phyloP scores from a whole-genome alignment of 2,329 filamentous ascomycete genomes.

The Pyrenochaeta sp. region DNA sequence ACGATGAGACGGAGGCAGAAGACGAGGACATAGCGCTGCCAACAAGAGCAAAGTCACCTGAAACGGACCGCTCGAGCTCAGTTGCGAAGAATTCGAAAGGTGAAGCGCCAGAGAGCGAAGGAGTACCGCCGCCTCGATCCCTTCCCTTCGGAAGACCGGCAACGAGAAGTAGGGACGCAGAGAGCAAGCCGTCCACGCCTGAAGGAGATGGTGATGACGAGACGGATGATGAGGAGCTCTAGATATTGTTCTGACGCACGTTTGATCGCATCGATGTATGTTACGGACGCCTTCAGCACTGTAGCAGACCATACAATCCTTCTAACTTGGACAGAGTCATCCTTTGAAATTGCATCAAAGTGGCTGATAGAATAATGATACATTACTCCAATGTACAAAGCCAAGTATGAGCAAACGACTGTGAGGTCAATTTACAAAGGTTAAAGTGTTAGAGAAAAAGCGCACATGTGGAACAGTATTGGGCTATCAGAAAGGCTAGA shows the following conservation, averaged over 20 bases:
- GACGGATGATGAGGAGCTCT: slow-evolving; percentile 50
- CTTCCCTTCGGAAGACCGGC: slow-evolving; percentile 43
- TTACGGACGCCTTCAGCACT: neutral
- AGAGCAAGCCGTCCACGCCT: slow-evolving; percentile 17
- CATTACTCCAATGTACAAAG: too few relatives aligned
- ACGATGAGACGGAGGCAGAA: slow-evolving; percentile 48
- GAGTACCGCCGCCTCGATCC: slow-evolving; percentile 45
- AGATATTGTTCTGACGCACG: neutral
- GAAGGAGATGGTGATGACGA: slow-evolving; percentile 40
- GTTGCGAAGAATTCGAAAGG: slow-evolving; percentile 27
- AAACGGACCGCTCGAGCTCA: slow-evolving; percentile 26
- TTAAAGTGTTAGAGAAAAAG: too few relatives aligned
- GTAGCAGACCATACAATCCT: too few relatives aligned
- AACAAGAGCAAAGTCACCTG: slow-evolving; percentile 21
- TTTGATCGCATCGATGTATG: neutral
- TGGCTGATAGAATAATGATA: too few relatives aligned
- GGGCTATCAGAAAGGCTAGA: too few relatives aligned
- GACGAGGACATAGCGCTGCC: slow-evolving; percentile 25
- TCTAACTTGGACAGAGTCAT: neutral
- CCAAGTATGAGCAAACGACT: too few relatives aligned
- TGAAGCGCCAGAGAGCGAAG: slow-evolving; percentile 17
- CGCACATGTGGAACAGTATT: too few relatives aligned
- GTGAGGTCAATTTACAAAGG: too few relatives aligned
- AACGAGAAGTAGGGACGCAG: slow-evolving; percentile 28
- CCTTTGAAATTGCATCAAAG: neutral